A percentile compares a stretch with the other conserved stretches of the same genome.
These are phyloP conservation scores for Heliamphora pulchella DNA, from an alignment of 179 eudicot species.

Conservation along the genomic window DNA sequence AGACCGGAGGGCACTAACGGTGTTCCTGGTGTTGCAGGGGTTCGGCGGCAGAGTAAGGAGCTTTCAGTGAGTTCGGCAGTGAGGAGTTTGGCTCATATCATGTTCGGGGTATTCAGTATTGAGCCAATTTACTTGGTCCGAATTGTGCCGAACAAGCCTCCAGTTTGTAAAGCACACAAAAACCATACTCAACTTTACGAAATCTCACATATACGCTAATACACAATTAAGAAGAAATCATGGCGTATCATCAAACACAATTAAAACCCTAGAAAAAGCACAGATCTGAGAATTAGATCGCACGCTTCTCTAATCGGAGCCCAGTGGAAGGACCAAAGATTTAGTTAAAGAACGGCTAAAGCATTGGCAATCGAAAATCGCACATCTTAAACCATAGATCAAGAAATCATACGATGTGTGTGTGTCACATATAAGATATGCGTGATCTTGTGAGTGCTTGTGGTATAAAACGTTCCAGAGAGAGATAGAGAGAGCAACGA, in stretches of 20 bases:
- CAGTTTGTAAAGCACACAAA: background rate
- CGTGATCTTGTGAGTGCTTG: background rate
- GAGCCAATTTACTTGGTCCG: too few relatives aligned
- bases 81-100: too few relatives aligned
- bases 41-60: too few relatives aligned
- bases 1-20: too few relatives aligned
- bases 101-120: too few relatives aligned
- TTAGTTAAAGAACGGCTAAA: background rate
- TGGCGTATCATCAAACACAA: background rate
- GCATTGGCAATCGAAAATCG: background rate
- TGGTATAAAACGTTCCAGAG: background rate
- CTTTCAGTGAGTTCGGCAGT: too few relatives aligned
- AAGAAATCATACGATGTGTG: background rate
- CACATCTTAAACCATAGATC: background rate
- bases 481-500: background rate
- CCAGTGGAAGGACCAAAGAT: background rate
- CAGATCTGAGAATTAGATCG: background rate
- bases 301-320: background rate
- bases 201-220: background rate
- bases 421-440: background rate
- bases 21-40: too few relatives aligned
- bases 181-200: background rate
- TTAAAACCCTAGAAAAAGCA: slow-evolving; percentile 2
- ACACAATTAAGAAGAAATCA: background rate
- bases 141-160: too few relatives aligned